phyloP scores from a whole-genome alignment of 1,139 yeast genomes.

The Sugiyamaella grinbergsii region DNA sequence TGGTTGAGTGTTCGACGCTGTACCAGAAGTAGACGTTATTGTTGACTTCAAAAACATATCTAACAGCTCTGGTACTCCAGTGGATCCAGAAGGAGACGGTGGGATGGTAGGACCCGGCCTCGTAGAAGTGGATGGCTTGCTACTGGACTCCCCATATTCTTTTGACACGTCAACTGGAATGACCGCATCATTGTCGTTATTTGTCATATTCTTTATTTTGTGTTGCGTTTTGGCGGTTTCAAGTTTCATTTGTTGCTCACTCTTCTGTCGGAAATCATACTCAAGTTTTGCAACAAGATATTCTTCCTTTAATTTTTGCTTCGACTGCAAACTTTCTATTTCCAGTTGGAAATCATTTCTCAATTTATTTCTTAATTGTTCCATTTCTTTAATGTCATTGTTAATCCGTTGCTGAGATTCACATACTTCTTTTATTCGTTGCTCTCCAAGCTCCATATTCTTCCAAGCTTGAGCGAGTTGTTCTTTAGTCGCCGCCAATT shows the following conservation, averaged over 20 bases:
- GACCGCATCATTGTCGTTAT: too few species aligned
- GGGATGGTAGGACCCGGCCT: too few species aligned
- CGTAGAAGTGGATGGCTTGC: too few species aligned
- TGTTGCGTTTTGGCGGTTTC: neutral
- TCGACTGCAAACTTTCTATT: neutral
- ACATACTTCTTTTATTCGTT: neutral
- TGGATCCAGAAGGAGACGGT: neutral
- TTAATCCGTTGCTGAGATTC: neutral
- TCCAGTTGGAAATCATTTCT: neutral
- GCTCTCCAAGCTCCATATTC: neutral
- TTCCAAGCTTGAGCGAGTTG: neutral
- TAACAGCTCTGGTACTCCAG: conserved; percentile 7
- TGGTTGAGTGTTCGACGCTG: neutral
- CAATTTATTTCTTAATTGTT: neutral
- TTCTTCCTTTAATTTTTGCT: neutral
- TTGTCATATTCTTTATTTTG: neutral
- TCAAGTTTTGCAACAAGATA: neutral
- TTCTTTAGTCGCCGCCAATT: neutral
- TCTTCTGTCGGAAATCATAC: neutral
- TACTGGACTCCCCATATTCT: too few species aligned
- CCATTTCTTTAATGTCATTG: neutral
- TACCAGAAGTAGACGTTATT: neutral
- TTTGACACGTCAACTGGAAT: too few species aligned
- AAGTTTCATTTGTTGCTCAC: neutral
- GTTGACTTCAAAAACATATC: conserved; percentile 7